Base-by-base conservation (phyloP, 2,329 filamentous ascomycete species). In the Pyrenophora tritici-repentis region DNA sequence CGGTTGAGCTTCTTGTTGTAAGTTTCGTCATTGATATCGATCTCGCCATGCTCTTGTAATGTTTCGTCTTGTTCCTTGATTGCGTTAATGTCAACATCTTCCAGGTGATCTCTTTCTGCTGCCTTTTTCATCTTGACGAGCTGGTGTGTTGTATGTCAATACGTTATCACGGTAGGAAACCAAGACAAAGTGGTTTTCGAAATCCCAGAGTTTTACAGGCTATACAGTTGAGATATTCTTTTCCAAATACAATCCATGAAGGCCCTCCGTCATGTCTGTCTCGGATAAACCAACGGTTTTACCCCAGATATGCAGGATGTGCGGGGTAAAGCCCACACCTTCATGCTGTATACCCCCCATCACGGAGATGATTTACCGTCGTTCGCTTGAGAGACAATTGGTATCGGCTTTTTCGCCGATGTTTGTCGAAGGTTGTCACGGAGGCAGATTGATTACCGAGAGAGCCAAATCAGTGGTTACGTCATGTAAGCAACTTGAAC, bases 401-500 rank as follows among this genome's bases (percentile, higher is more conserved):
- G 18, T 20, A 37, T 43, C 39, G 39, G 46, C 35, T n/a, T 33
- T 48, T 6, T 37, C 33, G 39, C 46, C 33, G 39, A 48, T 32
- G 24, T 24, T 16, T 22, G 17, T 37, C 4, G 17, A 18, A 13
- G 2, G 24, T 32, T 37, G 33, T 17, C 31, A 14, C 18, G 46
- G 33, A 31, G 14, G 13, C 33, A 48, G 4, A 37, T 42, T 35
- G 32, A 17, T 10, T 20, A 8, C 39, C 32, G 32, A 41, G 20
- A 17, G n/a, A n/a, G 17, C 36, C 26, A 7, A 10, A 29, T 29
- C 9, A 22, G 39, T 12, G 96, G n/a, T 32, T 33, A 37, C 35
- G 35, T 46, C 43, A 46, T 32, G 17, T 13, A 9, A 3, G 35
- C 9, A 13, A 42, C 8, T 34, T 31, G 34, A 8, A 12, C 13